Evolutionary conservation across 176 grass and related monocot genomes (phyloP), one percentile per base, ranked within the genome.

Genomic region (Panicum miliaceum): DNA sequence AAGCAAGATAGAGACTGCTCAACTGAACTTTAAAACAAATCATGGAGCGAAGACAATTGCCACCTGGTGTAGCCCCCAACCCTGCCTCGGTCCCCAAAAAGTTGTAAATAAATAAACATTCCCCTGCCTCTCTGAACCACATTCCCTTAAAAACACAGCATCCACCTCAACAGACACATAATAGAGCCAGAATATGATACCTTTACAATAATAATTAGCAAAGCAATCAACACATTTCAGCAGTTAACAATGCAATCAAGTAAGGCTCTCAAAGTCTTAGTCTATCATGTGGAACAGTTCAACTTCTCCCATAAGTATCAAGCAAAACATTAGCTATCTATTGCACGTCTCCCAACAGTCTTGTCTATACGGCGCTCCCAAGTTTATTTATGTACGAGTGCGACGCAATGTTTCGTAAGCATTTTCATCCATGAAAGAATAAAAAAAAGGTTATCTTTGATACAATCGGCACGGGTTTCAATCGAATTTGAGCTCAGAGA

Each of bases 1-100:
- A 60, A 78, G 40, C 73, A 74, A 43, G 51, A 86, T n/a, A 79
- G 32, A 79, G 74, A 90, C 79, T 79, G 74, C 32, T 78, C 29
- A 86, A 47, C 84, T 14, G 50, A 90, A 42, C 5, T 12, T 74
- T 59, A 68, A 59, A 86, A 46, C 20, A 68, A 83, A 90, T 79
- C 65, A 73, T 68, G 34, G 59, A 60, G n/a, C 61, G 27, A 10
- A 86, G 66, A 35, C 51, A 72, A 78, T 32, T 51, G 59, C 38
- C 70, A 59, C 40, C 84, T 82, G 66, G 40, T 14, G 29, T 77
- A 56, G 74, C 36, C 67, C 53, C 51, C 22, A 37, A 25, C 32
- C 46, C 12, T 32, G 52, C 12, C 47, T 53, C 48, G 6, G 16
- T 16, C 13, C 34, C 22, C 22, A 7, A 81, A 25, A 81, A 50